Percentiles rank a stretch among this genome's conserved stretches.
phyloP scores from a whole-genome alignment of 1,284 basidiomycete species.

The Sanghuangporus sanghuang region DNA sequence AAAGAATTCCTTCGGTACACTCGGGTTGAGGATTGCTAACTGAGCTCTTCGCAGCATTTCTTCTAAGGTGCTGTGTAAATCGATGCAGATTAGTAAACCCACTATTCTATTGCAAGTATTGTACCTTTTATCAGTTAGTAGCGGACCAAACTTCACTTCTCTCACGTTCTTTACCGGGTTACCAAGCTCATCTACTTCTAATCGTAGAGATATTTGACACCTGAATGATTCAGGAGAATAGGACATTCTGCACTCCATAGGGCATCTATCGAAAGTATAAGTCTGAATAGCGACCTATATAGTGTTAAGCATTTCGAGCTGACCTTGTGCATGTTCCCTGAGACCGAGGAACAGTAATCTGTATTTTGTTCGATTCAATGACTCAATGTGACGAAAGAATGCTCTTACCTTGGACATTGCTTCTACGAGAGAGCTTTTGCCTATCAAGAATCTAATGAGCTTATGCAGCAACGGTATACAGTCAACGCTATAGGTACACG shows the following conservation, averaged over 20 bases:
- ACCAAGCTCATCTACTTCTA: slow-evolving; percentile 28
- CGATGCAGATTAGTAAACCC: neutral
- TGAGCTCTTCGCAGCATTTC: slow-evolving; percentile 45
- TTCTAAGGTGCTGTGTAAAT: slow-evolving; percentile 29
- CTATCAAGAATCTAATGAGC: neutral
- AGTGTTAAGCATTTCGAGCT: neutral
- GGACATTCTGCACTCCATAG: slow-evolving; percentile 37
- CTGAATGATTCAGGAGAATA: slow-evolving; percentile 29
- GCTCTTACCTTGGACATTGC: slow-evolving; percentile 33
- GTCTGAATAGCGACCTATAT: slow-evolving; percentile 21
- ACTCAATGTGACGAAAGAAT: slow-evolving; percentile 11
- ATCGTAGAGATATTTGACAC: slow-evolving; percentile 34
- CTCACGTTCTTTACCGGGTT: slow-evolving; percentile 24
- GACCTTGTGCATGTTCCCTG: slow-evolving; percentile 1
- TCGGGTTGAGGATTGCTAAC: slow-evolving; percentile 37
- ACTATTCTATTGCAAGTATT: neutral
- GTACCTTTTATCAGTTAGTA: slow-evolving; percentile 28
- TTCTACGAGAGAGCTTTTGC: slow-evolving; percentile 31
- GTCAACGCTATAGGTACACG: slow-evolving; percentile 3
- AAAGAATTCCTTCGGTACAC: slow-evolving; percentile 21
- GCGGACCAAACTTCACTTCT: slow-evolving; percentile 32
- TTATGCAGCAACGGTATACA: neutral
- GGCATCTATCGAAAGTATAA: slow-evolving; percentile 34
- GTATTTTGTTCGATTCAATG: slow-evolving; percentile 23
- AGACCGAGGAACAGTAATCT: slow-evolving; percentile 1